These are phyloP conservation scores for Aegle marmelos DNA, from an alignment of 345 rosid genomes.

Conservation along the genomic window DNA sequence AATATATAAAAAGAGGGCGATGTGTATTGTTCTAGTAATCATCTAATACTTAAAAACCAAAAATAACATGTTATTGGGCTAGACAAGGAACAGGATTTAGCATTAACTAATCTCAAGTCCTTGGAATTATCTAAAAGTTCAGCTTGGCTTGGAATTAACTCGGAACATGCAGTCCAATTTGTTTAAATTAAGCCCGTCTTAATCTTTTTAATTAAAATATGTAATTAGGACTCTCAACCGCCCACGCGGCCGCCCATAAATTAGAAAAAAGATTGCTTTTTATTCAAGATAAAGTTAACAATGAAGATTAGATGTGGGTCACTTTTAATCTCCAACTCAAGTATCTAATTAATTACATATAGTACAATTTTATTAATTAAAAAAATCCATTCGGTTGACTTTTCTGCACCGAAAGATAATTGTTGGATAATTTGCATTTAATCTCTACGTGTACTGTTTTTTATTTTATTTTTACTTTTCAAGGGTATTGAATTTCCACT, in stretches of 20 bases:
- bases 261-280: not conserved
- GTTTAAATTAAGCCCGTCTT: not conserved
- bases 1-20: too few relatives aligned
- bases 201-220: not conserved
- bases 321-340: not conserved
- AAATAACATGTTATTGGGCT: too few relatives aligned
- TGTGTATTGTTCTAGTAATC: too few relatives aligned
- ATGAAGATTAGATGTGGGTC: not conserved
- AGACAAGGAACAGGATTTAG: too few relatives aligned
- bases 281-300: not conserved
- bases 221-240: not conserved
- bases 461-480: not conserved
- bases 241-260: slow-evolving; percentile 17
- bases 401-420: slow-evolving; percentile 13
- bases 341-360: not conserved
- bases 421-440: not conserved
- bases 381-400: not conserved
- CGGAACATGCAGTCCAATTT: not conserved
- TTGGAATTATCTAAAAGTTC: not conserved
- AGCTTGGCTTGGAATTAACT: not conserved
- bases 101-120: not conserved
- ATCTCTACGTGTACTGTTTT: not conserved
- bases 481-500: not conserved
- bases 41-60: too few relatives aligned
- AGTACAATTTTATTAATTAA: too few relatives aligned